These are phyloP conservation scores for Rubia peregrina DNA, from an alignment of 305 asterid species.

Conservation along the genomic window DNA sequence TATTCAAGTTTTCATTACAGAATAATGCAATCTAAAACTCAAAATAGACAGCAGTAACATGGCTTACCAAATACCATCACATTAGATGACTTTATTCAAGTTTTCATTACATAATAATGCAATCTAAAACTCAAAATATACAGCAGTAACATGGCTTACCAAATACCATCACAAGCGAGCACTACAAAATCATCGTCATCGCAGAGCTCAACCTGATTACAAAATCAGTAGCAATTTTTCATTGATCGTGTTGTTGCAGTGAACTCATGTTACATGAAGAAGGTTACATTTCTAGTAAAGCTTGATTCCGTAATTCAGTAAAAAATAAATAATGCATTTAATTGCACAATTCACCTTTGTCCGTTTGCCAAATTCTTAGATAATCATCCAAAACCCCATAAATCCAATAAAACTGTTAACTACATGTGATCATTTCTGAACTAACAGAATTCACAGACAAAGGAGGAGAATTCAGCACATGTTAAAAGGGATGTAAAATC, in stretches of 20 bases:
- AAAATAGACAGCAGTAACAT: constrained; percentile 12
- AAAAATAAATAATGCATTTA: not conserved
- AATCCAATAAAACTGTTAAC: not conserved
- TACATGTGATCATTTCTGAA: not conserved
- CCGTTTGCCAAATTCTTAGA: not conserved
- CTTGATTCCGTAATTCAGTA: not conserved
- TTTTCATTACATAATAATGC: not conserved
- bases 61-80: constrained; percentile 97
- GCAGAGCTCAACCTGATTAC: constrained; percentile 81
- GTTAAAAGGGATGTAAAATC: not conserved
- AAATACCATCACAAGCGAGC: constrained; percentile 98
- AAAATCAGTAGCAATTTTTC: constrained; percentile 16
- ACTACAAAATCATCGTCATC: constrained; percentile 89
- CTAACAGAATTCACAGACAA: not conserved
- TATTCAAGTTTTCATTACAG: not conserved
- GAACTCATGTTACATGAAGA: not conserved
- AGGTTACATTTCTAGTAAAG: not conserved
- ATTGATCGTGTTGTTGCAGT: not conserved
- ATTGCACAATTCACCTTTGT: not conserved
- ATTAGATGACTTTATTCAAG: constrained; percentile 10
- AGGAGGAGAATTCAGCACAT: not conserved
- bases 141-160: constrained; percentile 46
- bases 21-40: not conserved
- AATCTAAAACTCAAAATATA: constrained; percentile 3
- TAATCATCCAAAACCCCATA: no score